Percentiles rank a stretch among this genome's conserved stretches.
Conservation (phyloP, 306 rosid genomes). For the Lathyrus tuberosus region DNA sequence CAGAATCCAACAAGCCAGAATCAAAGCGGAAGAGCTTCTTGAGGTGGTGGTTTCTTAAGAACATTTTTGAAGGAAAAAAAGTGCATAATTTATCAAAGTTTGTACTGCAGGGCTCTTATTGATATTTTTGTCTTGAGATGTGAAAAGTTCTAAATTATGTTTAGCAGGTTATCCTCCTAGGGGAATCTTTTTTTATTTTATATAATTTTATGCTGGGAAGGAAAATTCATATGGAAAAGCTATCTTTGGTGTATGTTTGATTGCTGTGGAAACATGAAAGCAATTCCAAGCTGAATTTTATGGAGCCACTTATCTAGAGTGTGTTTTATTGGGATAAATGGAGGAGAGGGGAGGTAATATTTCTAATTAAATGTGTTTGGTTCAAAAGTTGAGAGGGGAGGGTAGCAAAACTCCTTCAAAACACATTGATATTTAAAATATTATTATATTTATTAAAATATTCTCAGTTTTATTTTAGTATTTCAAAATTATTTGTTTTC, state of each 20-base stretch:
- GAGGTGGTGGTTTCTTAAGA: slow-evolving; percentile 39
- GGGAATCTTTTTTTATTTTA: neutral
- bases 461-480: no score
- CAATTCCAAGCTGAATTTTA: slow-evolving; percentile 15
- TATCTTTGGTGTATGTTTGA: slow-evolving; percentile 32
- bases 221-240: slow-evolving; percentile 8
- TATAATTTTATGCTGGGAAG: slow-evolving; percentile 17
- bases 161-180: neutral
- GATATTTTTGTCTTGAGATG: neutral
- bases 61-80: slow-evolving; percentile 21
- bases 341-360: no score
- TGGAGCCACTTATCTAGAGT: neutral
- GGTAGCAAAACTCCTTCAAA: no score
- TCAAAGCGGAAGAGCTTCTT: slow-evolving; percentile 45
- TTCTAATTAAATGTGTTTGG: no score
- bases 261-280: neutral
- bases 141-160: slow-evolving; percentile 24
- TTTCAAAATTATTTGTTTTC: no score
- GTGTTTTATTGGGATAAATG: no score
- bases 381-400: no score
- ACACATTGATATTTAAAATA: no score
- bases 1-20: slow-evolving; percentile 42
- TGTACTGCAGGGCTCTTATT: neutral
- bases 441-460: no score
- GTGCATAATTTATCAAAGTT: slow-evolving; percentile 32